Conservation (phyloP, 257 asterid species). For the Solanum ossicruentum region DNA sequence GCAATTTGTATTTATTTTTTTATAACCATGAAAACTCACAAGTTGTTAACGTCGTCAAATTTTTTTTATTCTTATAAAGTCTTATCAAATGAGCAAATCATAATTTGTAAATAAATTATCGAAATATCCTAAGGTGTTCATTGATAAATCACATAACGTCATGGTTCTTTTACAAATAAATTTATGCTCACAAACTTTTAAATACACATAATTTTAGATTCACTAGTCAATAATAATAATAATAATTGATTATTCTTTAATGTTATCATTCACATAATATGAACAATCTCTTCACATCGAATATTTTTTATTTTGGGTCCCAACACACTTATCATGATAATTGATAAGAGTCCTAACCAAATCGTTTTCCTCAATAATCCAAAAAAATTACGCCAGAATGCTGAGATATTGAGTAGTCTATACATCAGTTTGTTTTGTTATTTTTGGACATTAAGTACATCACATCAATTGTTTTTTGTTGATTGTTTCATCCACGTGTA, state of each 20-base stretch:
- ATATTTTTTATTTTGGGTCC: not conserved
- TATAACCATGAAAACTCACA: not conserved
- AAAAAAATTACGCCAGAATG: not conserved
- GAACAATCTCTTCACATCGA: not conserved
- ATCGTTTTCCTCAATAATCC: not conserved
- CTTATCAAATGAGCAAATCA: not conserved
- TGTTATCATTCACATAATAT: no score
- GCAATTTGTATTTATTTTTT: no score
- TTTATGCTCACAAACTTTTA: no score
- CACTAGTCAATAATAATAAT: no score
- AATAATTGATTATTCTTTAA: no score
- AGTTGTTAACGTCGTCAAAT: not conserved
- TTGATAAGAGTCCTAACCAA: not conserved
- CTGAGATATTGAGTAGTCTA: not conserved
- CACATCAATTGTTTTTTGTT: not conserved
- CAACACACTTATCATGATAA: not conserved
- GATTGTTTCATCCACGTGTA: not conserved
- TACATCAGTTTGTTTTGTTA: not conserved
- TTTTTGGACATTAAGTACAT: not conserved
- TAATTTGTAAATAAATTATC: no score
- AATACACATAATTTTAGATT: no score
- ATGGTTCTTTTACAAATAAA: no score
- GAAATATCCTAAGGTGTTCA: no score
- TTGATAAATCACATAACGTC: no score
- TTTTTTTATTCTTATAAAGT: no score